phyloP scores from a whole-genome alignment of 805 yeast genomes.

The Nakazawaea molendinolei region DNA sequence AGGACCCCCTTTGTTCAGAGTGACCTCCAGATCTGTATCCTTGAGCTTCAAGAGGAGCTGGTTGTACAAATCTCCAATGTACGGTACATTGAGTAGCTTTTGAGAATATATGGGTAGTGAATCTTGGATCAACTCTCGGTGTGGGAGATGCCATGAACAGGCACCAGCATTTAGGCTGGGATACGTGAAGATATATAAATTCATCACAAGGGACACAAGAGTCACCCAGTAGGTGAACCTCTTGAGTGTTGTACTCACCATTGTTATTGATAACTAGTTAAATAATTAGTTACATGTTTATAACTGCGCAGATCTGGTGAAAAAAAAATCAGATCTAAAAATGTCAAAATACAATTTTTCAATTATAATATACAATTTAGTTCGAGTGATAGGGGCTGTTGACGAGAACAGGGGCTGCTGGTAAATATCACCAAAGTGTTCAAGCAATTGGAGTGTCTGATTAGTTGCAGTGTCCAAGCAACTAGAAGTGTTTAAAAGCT shows the following conservation, averaged over 20 bases:
- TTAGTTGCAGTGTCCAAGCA: too few relatives aligned
- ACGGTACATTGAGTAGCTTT: slow-evolving; percentile 21
- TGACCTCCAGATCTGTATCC: slow-evolving; percentile 13
- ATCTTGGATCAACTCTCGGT: slow-evolving; percentile 18
- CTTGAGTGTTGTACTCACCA: not conserved
- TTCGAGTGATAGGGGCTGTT: too few relatives aligned
- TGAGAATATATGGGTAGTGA: slow-evolving; percentile 13
- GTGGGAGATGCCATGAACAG: slow-evolving; percentile 54
- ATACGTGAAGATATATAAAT: slow-evolving; percentile 66
- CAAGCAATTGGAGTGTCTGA: too few relatives aligned
- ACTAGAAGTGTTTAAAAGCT: too few relatives aligned
- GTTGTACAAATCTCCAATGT: slow-evolving; percentile 26
- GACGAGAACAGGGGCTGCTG: too few relatives aligned
- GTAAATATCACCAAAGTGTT: too few relatives aligned
- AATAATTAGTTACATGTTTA: too few relatives aligned
- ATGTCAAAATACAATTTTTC: too few relatives aligned
- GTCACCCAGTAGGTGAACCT: slow-evolving; percentile 18
- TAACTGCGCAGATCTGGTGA: too few relatives aligned
- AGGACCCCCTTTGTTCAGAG: slow-evolving; percentile 18
- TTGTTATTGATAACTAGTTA: slow-evolving; percentile 1
- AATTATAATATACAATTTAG: too few relatives aligned
- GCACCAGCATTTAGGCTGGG: slow-evolving; percentile 50
- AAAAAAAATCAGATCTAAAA: too few relatives aligned
- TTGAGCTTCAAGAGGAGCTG: slow-evolving; percentile 21
- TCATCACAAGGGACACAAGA: slow-evolving; percentile 37